Evolutionary conservation across 805 yeast genomes (phyloP).

Genomic region (Candida khao-thaluensis): DNA sequence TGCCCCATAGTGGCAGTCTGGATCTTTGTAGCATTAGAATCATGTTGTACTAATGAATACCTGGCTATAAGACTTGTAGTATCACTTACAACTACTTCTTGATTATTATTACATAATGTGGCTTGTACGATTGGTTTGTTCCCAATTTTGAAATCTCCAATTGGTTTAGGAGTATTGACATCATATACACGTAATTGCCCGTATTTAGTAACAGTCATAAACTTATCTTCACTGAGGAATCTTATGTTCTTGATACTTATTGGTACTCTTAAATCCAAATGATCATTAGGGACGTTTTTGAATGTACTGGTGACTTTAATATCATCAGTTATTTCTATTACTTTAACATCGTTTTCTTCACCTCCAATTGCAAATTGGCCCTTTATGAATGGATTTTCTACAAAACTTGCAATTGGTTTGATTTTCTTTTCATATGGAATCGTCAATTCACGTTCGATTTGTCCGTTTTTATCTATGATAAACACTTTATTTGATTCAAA

Average conservation of each 20-base stretch:
- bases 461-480: conserved; percentile 32
- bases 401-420: conserved; percentile 51
- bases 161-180: conserved; percentile 68
- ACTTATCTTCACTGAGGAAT: conserved; percentile 40
- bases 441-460: conserved; percentile 20
- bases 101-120: conserved; percentile 33
- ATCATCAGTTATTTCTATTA: conserved; percentile 40
- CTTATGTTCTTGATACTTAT: conserved; percentile 68
- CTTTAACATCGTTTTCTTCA: conserved; percentile 68
- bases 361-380: conserved; percentile 82
- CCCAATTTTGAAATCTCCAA: conserved; percentile 51
- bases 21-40: conserved; percentile 33
- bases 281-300: conserved; percentile 79
- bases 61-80: conserved; percentile 63
- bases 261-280: conserved; percentile 76
- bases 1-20: conserved; percentile 48
- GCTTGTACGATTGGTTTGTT: conserved; percentile 53
- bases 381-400: conserved; percentile 45
- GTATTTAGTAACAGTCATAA: conserved; percentile 67
- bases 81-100: conserved; percentile 66
- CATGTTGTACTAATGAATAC: conserved; percentile 39
- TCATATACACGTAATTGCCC: conserved; percentile 80
- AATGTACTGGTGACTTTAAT: conserved; percentile 13
- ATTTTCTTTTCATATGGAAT: conserved; percentile 15
- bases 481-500: conserved; percentile 47